These are phyloP conservation scores for Chaetomiaceae sp. DNA, from an alignment of 2,329 filamentous ascomycete species.

Conservation along the genomic window DNA sequence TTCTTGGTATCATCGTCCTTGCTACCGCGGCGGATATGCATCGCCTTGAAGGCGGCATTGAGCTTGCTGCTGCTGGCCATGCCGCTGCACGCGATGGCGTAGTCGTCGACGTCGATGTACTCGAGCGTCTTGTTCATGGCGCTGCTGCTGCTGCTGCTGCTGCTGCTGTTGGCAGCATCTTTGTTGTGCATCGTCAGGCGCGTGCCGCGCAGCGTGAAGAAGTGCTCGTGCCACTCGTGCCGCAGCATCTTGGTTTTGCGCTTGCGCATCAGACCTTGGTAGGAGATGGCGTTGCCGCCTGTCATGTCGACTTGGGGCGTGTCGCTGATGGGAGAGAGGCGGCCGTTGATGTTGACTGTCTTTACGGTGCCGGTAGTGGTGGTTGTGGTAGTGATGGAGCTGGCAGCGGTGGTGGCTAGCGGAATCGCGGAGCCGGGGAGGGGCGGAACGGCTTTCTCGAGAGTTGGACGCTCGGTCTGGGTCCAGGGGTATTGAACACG, in stretches of 20 bases:
- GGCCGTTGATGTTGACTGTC: constrained; percentile 26
- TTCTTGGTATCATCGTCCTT: constrained; percentile 50
- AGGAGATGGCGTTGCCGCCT: constrained; percentile 53
- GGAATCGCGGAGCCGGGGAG: constrained; percentile 23
- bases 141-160: constrained; percentile 28
- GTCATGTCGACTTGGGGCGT: constrained; percentile 33
- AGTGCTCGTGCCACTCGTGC: constrained; percentile 90
- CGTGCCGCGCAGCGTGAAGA: constrained; percentile 78
- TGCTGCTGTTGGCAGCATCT: constrained; percentile 34
- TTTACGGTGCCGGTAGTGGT: constrained; percentile 16
- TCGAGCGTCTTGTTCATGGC: constrained; percentile 61
- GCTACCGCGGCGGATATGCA: constrained; percentile 57
- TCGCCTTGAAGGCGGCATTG: constrained; percentile 78
- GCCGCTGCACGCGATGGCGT: constrained; percentile 78
- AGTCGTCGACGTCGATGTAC: constrained; percentile 84
- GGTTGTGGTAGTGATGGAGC: constrained; percentile 20
- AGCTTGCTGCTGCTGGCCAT: constrained; percentile 74
- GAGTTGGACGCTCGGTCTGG: constrained; percentile 41
- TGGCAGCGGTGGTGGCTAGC: constrained; percentile 22
- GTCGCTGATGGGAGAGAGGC: constrained; percentile 31
- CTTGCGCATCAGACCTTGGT: constrained; percentile 90
- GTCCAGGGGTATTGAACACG: constrained; percentile 55
- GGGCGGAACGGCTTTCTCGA: constrained; percentile 45
- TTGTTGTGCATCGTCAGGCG: constrained; percentile 68
- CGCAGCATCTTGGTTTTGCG: constrained; percentile 83